These are phyloP conservation scores for Diaporthe ampelina DNA, from an alignment of 2,329 filamentous ascomycete genomes.

Conservation along the genomic window DNA sequence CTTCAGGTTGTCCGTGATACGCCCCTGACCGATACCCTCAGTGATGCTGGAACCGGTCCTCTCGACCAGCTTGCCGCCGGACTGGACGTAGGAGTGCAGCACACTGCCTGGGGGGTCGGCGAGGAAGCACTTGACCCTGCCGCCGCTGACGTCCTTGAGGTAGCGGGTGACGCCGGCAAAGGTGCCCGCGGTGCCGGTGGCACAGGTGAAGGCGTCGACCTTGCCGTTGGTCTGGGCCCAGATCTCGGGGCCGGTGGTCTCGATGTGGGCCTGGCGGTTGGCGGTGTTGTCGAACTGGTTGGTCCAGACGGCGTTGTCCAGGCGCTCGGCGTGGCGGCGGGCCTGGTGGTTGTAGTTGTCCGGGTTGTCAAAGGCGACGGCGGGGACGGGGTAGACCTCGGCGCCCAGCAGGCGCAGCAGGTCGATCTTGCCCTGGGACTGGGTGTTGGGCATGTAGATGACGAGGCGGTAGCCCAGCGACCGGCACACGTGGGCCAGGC, in stretches of 20 bases:
- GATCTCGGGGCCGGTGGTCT: conserved; percentile 97
- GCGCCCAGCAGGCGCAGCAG: conserved; percentile 90
- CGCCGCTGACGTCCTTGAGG: conserved; percentile 85
- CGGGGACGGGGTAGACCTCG: conserved; percentile 95
- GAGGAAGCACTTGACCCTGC: conserved; percentile 87
- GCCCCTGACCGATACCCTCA: conserved; percentile 96
- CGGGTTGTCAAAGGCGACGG: conserved; percentile 94
- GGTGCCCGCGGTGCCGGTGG: conserved; percentile 93
- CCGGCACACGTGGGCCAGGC: conserved; percentile 95
- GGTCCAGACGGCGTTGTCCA: conserved; percentile 96
- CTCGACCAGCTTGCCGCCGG: conserved; percentile 86
- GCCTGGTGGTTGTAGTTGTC: conserved; percentile 99
- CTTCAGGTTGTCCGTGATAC: conserved; percentile 93
- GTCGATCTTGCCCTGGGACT: conserved; percentile 98
- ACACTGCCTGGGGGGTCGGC: conserved; percentile 96
- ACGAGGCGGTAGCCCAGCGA: conserved; percentile 93
- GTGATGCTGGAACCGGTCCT: conserved; percentile 90
- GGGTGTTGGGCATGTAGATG: conserved; percentile 99
- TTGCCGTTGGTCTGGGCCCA: conserved; percentile 91
- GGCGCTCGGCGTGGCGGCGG: conserved; percentile 84
- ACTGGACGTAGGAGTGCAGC: conserved; percentile 90
- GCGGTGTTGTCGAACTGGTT: conserved; percentile 99
- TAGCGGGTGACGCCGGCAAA: conserved; percentile 90
- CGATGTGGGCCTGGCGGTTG: conserved; percentile 93
- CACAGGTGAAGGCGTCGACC: conserved; percentile 94